phyloP scores from a whole-genome alignment of 768 basidiomycete genomes.

The Scleroderma citrinum region DNA sequence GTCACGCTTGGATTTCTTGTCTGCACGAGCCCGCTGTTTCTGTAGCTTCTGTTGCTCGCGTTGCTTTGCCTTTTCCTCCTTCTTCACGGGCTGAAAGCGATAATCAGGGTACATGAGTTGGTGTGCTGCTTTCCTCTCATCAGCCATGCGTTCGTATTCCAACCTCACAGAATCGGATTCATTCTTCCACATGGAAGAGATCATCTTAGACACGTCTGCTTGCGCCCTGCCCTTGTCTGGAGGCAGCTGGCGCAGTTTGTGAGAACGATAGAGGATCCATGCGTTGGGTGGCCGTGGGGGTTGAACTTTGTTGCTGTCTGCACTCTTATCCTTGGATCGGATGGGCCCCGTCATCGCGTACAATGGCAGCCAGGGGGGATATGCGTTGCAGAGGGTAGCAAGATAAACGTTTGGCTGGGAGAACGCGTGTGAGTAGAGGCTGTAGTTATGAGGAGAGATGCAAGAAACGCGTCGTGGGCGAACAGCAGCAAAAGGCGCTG shows the following conservation, averaged over 20 bases:
- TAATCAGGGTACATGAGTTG: constrained; percentile 48
- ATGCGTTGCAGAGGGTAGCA: constrained; percentile 4
- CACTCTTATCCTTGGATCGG: constrained; percentile 2
- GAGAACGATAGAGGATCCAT: constrained; percentile 76
- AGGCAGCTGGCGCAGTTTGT: constrained; percentile 43
- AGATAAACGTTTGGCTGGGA: constrained; percentile 4
- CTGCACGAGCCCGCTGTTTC: constrained; percentile 31
- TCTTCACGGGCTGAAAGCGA: constrained; percentile 51
- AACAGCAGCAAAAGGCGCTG: constrained; percentile 20
- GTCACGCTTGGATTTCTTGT: constrained; percentile 18
- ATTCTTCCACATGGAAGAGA: constrained; percentile 59
- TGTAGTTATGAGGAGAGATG: constrained; percentile 5
- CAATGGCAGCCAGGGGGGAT: constrained; percentile 6
- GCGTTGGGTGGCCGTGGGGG: constrained; percentile 73
- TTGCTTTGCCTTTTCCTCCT: constrained; percentile 41
- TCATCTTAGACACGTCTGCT: constrained; percentile 57
- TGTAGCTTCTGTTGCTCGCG: constrained; percentile 36
- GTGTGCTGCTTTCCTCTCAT: constrained; percentile 48
- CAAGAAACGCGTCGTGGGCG: constrained; percentile 22
- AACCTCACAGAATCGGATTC: constrained; percentile 43
- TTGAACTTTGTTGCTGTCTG: constrained; percentile 18
- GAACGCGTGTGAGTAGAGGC: constrained; percentile 14
- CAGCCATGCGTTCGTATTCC: constrained; percentile 49
- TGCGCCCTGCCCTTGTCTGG: constrained; percentile 40
- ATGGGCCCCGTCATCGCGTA: constrained; percentile 19